Base-by-base conservation (phyloP, 2,329 filamentous ascomycete species). In the Herpomyces periplanetae region DNA sequence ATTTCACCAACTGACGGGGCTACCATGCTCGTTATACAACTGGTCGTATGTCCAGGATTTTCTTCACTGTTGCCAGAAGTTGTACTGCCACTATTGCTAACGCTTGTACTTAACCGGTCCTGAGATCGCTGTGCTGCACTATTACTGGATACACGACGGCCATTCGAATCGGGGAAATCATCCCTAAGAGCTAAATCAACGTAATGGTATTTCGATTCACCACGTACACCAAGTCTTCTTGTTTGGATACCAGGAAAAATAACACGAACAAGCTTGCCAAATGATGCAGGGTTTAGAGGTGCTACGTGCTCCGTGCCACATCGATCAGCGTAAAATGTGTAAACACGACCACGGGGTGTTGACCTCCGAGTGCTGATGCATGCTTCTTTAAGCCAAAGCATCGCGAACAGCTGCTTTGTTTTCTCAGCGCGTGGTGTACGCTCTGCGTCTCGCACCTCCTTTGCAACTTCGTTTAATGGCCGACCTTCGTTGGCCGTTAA, bases 201-300 rank as follows among this genome's bases (percentile, higher is more conserved):
- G 31, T 96, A 96, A 38, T 96, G 80, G 36, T 96, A 96, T 36
- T 96, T 96, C 7, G 80, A 96, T 41, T 91, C 75, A 26, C 80
- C 80, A 20, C 80, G 58, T 17, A 91, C 73, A 25, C 80, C 80
- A 6, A 96, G 47, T 26, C 80, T 55, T 23, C 80, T 53, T 13
- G 80, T 96, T 39, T 85, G 75, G 10, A 96, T 60, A 16, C 73
- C 75, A 0, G 80, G 75, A 30, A 91, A 96, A 19, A 96, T 63
- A 15, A 96, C 75, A 13, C 80, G 59, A 13, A 96, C 80, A 16
- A 96, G 53, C 39, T 96, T 96, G 22, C 80, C 80, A 39, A 96
- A 96, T 11, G 75, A 91, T 5, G 80, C 80, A 16, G 80, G 80
- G 33, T 96, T 96, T 22, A 96, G 42, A 5, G 87, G 73, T 1